phyloP scores from a whole-genome alignment of 306 rosid species.

The Casuarina cunninghamiana region DNA sequence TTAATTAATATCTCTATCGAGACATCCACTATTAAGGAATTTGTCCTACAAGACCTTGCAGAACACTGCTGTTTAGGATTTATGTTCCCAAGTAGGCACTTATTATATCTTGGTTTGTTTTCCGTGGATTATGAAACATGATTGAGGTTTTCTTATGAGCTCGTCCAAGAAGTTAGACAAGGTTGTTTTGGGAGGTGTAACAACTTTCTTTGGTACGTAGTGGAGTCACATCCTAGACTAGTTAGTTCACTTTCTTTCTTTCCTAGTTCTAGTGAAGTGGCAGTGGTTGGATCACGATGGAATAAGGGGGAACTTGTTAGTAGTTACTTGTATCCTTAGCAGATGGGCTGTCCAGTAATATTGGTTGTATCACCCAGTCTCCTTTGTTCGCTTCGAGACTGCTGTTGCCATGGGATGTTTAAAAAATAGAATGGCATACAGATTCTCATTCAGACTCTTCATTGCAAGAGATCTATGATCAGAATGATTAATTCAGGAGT shows the following conservation, averaged over 20 bases:
- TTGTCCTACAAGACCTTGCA: neutral
- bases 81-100: neutral
- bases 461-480: neutral
- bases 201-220: neutral
- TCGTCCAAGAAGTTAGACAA: neutral
- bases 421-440: neutral
- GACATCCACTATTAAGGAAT: neutral
- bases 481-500: neutral
- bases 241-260: neutral
- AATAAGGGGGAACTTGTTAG: neutral
- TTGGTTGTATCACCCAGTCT: neutral
- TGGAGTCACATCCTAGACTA: conserved; percentile 2
- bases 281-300: neutral
- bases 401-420: neutral
- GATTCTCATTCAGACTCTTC: conserved; percentile 2
- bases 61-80: neutral
- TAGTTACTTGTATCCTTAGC: neutral
- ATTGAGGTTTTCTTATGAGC: neutral
- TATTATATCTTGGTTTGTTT: neutral
- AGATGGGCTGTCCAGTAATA: neutral
- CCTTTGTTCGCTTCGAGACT: neutral
- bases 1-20: neutral
- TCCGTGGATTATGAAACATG: neutral
- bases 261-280: neutral
- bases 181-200: neutral